A percentile compares a stretch with the other conserved stretches of the same genome.
These are phyloP conservation scores for Hibiscus mutabilis DNA, from an alignment of 345 rosid genomes.

Conservation along the genomic window DNA sequence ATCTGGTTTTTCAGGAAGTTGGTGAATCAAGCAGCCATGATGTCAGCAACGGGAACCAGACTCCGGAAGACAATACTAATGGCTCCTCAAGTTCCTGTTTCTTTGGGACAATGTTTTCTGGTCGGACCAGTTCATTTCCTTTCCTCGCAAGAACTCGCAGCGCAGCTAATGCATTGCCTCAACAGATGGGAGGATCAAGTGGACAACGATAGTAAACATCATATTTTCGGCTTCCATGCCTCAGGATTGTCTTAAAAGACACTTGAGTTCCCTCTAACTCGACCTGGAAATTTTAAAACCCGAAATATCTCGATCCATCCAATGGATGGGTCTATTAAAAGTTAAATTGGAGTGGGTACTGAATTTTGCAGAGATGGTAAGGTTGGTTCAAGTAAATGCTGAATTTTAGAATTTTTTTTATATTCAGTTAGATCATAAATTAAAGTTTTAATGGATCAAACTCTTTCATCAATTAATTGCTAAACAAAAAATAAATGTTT, in stretches of 20 bases:
- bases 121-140: slow-evolving; percentile 15
- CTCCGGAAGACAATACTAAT: slow-evolving; percentile 16
- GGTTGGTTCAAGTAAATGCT: too few species aligned
- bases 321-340: too few species aligned
- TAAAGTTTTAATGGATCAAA: too few species aligned
- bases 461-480: too few species aligned
- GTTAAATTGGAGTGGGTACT: too few species aligned
- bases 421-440: not conserved
- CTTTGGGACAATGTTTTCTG: slow-evolving; percentile 4
- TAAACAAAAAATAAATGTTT: too few species aligned
- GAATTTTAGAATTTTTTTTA: too few species aligned
- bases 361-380: too few species aligned
- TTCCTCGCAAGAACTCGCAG: slow-evolving; percentile 31
- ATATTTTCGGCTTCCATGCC: not conserved
- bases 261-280: too few species aligned
- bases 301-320: too few species aligned
- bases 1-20: slow-evolving; percentile 35
- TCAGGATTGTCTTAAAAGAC: too few species aligned
- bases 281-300: too few species aligned
- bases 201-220: slow-evolving; percentile 23
- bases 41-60: slow-evolving; percentile 18
- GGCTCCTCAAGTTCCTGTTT: slow-evolving; percentile 21
- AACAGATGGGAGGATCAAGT: slow-evolving; percentile 13
- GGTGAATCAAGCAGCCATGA: slow-evolving; percentile 23
- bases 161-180: slow-evolving; percentile 28